Evolutionary conservation across 306 rosid genomes (phyloP), one percentile per base, ranked within the genome.

Genomic region (Cicer bijugum): DNA sequence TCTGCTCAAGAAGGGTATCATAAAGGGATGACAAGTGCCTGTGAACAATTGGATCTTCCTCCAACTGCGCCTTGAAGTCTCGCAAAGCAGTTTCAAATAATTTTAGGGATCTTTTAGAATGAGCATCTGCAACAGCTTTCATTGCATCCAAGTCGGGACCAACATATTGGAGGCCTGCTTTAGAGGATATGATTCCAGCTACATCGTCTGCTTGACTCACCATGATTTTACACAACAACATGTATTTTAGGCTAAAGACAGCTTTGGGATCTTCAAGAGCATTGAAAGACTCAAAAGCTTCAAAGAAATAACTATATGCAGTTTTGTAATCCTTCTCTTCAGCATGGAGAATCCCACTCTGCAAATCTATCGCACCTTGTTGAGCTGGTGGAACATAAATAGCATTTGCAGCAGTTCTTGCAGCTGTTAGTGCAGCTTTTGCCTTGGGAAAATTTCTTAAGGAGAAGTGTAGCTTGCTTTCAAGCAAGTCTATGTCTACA

Each of bases 61-160:
- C 97, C 67, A 93, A 83, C 78, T 93, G 97, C 6, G 93, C 89
- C 88, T 86, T 93, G 69, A 71, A 93, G 81, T 88, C 93, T 44
- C 91, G 60, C 69, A 91, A 79, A 67, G 98, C 93, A 71, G 81
- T 83, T 84, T 93, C 97, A 37, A 93, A 93, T 70, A 93, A 87
- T 81, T 84, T 93, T 38, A 93, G 84, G 61, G 98, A 93, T 57
- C 97, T 88, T 76, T 93, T 93, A 1, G 97, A 89, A 84, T 93
- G 88, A 50, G 98, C 98, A 74, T 91, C 97, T 12, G 98, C 97
- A 47, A 93, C 98, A 39, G 94, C 96, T 80, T 91, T 93, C 98
- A 93, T 93, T 40, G 98, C 98, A 84, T 93, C 98, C 82, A 93
- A 77, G 76, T 93, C 97, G 19, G 89, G 92, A n/a, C 98, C 98